Percentiles rank a stretch among this genome's conserved stretches.
Conservation (phyloP, 805 yeast species). For the Cyberlindnera meyerae region DNA sequence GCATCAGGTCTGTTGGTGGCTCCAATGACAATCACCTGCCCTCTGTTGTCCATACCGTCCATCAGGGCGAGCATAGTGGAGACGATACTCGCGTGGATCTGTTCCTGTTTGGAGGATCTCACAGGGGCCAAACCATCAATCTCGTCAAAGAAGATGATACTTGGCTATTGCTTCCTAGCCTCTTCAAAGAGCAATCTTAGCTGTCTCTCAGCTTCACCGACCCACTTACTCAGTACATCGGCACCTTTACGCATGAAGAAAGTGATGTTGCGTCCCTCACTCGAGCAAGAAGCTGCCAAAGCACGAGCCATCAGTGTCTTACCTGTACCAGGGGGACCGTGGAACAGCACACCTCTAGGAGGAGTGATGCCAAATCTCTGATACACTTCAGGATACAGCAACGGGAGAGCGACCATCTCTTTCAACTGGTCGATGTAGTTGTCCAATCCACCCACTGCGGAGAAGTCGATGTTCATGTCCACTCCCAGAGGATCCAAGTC, state of each 20-base stretch:
- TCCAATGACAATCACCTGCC: constrained; percentile 96
- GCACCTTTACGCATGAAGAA: constrained; percentile 99
- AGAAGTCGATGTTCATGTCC: constrained; percentile 78
- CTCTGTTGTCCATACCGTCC: constrained; percentile 99
- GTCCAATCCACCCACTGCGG: constrained; percentile 87
- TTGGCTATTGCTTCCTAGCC: constrained; percentile 92
- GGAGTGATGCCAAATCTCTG: constrained; percentile 88
- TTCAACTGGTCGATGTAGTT: constrained; percentile 87
- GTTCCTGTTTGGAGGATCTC: constrained; percentile 95
- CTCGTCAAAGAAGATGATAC: constrained; percentile 95
- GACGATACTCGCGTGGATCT: constrained; percentile 95
- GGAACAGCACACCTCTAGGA: constrained; percentile 94
- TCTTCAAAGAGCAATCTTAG: constrained; percentile 87
- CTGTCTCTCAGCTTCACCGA: constrained; percentile 98
- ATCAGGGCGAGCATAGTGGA: constrained; percentile 90
- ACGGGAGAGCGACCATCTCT: constrained; percentile 94
- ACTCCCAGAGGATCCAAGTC: constrained; percentile 93
- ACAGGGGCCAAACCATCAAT: constrained; percentile 98
- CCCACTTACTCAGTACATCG: constrained; percentile 96
- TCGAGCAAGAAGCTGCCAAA: constrained; percentile 88
- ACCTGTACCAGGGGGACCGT: constrained; percentile 99
- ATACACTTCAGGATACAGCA: constrained; percentile 89
- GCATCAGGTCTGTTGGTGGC: constrained; percentile 98
- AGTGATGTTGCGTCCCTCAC: constrained; percentile 79
- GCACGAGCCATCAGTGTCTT: constrained; percentile 98